These are phyloP conservation scores for Apiospora marii DNA, from an alignment of 2,329 filamentous ascomycete genomes.

Conservation along the genomic window DNA sequence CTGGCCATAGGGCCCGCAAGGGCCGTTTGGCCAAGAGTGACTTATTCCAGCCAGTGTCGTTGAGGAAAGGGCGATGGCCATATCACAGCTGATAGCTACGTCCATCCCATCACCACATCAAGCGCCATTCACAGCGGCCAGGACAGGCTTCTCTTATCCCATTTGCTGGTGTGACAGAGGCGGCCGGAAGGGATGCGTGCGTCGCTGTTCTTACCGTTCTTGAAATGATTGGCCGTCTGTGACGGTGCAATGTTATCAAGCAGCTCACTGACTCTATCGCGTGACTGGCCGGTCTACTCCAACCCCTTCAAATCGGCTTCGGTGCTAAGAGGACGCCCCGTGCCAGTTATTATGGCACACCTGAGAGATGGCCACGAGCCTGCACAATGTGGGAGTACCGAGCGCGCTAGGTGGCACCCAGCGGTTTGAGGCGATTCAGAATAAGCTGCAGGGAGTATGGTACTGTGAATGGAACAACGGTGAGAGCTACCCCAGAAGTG, in stretches of 20 bases:
- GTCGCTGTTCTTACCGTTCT: conserved; percentile 38
- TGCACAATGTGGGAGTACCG: conserved; percentile 56
- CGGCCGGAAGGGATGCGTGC: conserved; percentile 47
- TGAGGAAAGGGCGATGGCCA: conserved; percentile 67
- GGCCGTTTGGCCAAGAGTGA: conserved; percentile 73
- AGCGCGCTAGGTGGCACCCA: conserved; percentile 62
- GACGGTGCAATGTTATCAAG: background rate
- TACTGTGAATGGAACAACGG: conserved; percentile 56
- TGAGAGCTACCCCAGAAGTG: conserved; percentile 49
- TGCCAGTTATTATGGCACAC: conserved; percentile 69
- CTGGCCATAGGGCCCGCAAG: conserved; percentile 75
- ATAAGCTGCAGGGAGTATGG: conserved; percentile 66
- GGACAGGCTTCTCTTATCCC: conserved; percentile 75
- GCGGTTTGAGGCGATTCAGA: conserved; percentile 63
- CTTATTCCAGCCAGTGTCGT: conserved; percentile 77
- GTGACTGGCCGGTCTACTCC: conserved; percentile 51
- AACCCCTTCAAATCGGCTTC: conserved; percentile 75
- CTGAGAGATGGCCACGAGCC: conserved; percentile 63
- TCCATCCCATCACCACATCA: conserved; percentile 81
- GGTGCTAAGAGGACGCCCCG: conserved; percentile 71
- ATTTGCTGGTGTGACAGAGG: conserved; percentile 71
- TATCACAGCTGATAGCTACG: conserved; percentile 76
- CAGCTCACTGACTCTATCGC: conserved; percentile 20
- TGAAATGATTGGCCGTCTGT: background rate
- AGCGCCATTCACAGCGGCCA: conserved; percentile 80